Conservation (phyloP, 176 grass and related monocot species). For the Avena eriantha region DNA sequence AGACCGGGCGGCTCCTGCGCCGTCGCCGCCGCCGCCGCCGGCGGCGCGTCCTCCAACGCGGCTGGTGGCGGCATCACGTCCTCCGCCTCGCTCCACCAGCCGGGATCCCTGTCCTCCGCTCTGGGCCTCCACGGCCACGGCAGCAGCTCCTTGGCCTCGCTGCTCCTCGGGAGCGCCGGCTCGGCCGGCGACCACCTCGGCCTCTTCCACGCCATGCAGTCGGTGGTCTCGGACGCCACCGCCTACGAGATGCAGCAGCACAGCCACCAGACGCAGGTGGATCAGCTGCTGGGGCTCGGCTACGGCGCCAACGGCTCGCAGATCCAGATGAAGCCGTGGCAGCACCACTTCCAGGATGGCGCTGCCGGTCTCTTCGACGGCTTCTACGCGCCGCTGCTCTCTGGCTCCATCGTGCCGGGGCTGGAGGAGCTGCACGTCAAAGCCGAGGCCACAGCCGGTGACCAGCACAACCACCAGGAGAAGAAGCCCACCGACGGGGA, state of each 20-base stretch:
- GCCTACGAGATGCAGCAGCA: slow-evolving; percentile 59
- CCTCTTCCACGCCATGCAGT: slow-evolving; percentile 69
- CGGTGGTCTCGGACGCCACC: slow-evolving; percentile 47
- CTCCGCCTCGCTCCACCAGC: slow-evolving; percentile 12
- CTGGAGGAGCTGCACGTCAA: slow-evolving; percentile 70
- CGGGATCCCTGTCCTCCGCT: slow-evolving; percentile 38
- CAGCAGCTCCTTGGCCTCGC: slow-evolving; percentile 44
- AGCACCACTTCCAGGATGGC: slow-evolving; percentile 33
- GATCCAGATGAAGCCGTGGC: slow-evolving; percentile 59
- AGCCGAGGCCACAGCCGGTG: slow-evolving; percentile 42
- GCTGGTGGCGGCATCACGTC: slow-evolving; percentile 11
- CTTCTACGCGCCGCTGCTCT: slow-evolving; percentile 56
- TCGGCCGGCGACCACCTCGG: slow-evolving; percentile 42
- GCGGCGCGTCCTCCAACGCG: not conserved
- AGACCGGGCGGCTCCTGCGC: slow-evolving; percentile 9
- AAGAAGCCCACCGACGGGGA: slow-evolving; percentile 16
- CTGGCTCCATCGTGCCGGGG: slow-evolving; percentile 58
- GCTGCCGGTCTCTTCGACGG: slow-evolving; percentile 34
- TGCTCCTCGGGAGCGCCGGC: slow-evolving; percentile 46
- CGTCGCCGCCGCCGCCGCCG: not conserved
- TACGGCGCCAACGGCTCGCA: slow-evolving; percentile 35
- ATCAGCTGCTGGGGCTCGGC: slow-evolving; percentile 53
- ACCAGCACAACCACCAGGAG: slow-evolving; percentile 42
- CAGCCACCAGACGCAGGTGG: slow-evolving; percentile 47
- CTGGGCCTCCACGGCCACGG: slow-evolving; percentile 46